Evolutionary conservation across 2,329 filamentous ascomycete genomes (phyloP), one percentile per base, ranked within the genome.

Genomic region (Ceratocystis lukuohia): DNA sequence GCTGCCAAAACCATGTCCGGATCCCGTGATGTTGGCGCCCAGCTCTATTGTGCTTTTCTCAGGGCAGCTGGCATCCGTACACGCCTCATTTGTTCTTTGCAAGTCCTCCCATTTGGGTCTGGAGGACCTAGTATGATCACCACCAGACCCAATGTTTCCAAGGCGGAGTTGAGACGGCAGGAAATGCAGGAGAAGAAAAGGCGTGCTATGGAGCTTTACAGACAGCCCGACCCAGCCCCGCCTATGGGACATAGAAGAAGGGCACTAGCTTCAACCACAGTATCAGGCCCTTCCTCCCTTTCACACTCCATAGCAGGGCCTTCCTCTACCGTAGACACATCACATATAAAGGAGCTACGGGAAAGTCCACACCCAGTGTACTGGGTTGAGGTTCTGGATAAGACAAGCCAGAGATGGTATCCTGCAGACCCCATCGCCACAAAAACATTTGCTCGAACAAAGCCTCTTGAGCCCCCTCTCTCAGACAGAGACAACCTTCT

Each of bases 381-480:
- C 73, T 99, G 94, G 94, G 87, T 96, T 0, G 94, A 99, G 76
- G 87, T 90, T 2, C 89, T 96, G 70, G 92, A 96, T 69, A 80
- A 85, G 65, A 88, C 88, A 0, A 84, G 91, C 69, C 89, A 96
- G 73, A 96, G 91, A 77, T 99, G 94, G 94, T 84, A 96, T 66
- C 83, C 91, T 0, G 84, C 94, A 46, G 94, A 99, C 73, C 85
- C 92, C 0, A 75, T 96, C 0, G 91, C 94, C 1, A 96, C 92
- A 0, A 81, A 84, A 66, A 88, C 70, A 0, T 84, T 96, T 65
- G 89, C 86, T 73, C 91, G 88, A 68, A 84, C 90, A 0, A 82
- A 80, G 37, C 85, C 83, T 61, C 79, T 99, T 33, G 94, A 99
- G 72, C 94, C 94, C 0, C 90, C 94, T 0, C 82, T 88, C 1